Conservation (phyloP, 495 filamentous ascomycete genomes). For the Hypoxylon fuscum region DNA sequence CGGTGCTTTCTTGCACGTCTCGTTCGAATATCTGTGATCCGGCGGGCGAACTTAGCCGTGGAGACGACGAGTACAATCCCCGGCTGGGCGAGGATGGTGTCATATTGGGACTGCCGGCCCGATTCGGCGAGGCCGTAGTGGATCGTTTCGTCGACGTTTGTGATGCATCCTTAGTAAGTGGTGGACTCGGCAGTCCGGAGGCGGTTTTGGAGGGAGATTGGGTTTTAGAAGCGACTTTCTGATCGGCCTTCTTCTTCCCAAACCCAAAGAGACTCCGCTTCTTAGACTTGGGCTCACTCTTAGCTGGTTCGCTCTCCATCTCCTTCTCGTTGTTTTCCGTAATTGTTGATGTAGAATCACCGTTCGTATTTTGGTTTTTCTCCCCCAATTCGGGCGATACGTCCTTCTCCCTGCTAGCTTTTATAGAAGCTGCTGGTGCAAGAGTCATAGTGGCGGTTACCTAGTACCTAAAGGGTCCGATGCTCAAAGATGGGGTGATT, state of each 20-base stretch:
- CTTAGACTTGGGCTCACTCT: conserved; percentile 52
- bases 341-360: conserved; percentile 49
- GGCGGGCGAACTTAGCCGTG: conserved; percentile 69
- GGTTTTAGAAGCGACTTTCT: conserved; percentile 51
- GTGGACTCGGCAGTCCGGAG: conserved; percentile 39
- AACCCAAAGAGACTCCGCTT: conserved; percentile 68
- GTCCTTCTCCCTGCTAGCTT: conserved; percentile 30
- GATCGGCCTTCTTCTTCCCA: conserved; percentile 71
- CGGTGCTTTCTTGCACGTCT: conserved; percentile 81
- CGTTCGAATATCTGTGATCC: conserved; percentile 93
- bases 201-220: conserved; percentile 41
- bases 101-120: conserved; percentile 53
- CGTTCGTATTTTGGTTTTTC: conserved; percentile 39
- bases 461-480: neutral
- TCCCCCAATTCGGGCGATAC: conserved; percentile 17
- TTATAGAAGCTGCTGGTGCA: conserved; percentile 37
- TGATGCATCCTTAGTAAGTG: conserved; percentile 35
- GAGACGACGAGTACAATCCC: conserved; percentile 63
- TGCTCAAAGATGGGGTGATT: conserved; percentile 37
- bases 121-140: conserved; percentile 57
- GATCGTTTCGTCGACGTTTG: conserved; percentile 40
- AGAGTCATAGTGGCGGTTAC: conserved; percentile 37
- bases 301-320: conserved; percentile 40
- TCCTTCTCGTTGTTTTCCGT: conserved; percentile 42
- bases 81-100: conserved; percentile 61